A percentile compares a stretch with the other conserved stretches of the same genome.
phyloP scores from a whole-genome alignment of 192 early-diverging fungal species.

The Coemansia sp. region DNA sequence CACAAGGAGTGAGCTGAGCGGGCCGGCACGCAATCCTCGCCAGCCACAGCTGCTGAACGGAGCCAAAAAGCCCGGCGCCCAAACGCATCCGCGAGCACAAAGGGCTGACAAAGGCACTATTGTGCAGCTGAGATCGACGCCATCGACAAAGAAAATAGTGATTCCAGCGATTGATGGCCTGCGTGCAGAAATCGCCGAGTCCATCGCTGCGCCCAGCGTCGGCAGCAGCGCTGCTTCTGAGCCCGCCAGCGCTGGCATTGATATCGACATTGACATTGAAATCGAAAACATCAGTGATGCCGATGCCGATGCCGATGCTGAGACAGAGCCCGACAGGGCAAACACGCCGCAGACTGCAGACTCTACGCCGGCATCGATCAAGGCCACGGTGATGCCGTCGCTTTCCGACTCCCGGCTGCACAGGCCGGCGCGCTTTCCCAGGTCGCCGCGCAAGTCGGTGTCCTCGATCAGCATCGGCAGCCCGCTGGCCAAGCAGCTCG shows the following conservation, averaged over 20 bases:
- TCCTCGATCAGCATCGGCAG: constrained; percentile 36
- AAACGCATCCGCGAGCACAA: constrained; percentile 38
- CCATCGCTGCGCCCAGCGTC: constrained; percentile 4
- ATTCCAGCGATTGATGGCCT: constrained; percentile 42
- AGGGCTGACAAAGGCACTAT: constrained; percentile 53
- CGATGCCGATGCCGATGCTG: constrained; percentile 15
- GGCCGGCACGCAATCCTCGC: constrained; percentile 6
- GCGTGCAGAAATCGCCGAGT: constrained; percentile 30
- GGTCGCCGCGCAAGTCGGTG: constrained; percentile 36
- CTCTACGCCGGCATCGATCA: constrained; percentile 2
- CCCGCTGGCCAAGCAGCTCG: constrained; percentile 27
- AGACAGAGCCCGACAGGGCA: neutral
- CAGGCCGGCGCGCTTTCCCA: neutral
- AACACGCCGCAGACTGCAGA: neutral
- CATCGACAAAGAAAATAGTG: constrained; percentile 26
- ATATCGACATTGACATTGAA: neutral
- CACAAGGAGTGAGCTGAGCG: neutral
- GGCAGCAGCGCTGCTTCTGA: constrained; percentile 3
- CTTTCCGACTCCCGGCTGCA: constrained; percentile 3
- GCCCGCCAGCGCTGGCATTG: neutral
- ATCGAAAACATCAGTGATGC: neutral
- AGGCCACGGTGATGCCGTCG: neutral
- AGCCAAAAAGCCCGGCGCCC: constrained; percentile 7
- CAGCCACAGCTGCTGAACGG: neutral
- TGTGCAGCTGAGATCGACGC: constrained; percentile 54